Evolutionary conservation across 257 asterid species (phyloP).

Genomic region (Petunia secreta): DNA sequence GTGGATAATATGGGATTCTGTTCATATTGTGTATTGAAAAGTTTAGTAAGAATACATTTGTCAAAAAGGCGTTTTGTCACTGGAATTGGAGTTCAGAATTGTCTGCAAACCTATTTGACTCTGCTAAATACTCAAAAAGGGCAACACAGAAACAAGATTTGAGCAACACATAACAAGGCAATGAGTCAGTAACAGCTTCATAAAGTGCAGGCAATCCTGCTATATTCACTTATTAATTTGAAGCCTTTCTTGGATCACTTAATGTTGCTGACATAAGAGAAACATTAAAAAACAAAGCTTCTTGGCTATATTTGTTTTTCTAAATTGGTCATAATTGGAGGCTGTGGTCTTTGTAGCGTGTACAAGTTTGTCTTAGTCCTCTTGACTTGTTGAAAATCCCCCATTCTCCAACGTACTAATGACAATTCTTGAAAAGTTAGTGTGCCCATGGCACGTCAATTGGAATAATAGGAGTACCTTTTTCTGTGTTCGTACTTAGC

Average conservation of each 20-base stretch:
- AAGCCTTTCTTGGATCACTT: slow-evolving; percentile 19
- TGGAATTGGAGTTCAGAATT: slow-evolving; percentile 23
- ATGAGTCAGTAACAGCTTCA: slow-evolving; percentile 21
- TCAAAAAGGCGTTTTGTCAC: background rate
- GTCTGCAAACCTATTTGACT: background rate
- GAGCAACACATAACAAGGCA: slow-evolving; percentile 2
- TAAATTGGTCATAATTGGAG: slow-evolving; percentile 19
- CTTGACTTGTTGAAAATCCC: background rate
- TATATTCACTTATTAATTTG: slow-evolving; percentile 8
- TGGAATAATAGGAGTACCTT: background rate
- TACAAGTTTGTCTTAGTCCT: background rate
- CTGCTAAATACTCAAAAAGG: background rate
- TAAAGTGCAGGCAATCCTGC: slow-evolving; percentile 11
- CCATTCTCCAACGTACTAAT: background rate
- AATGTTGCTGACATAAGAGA: background rate
- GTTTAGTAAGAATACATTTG: background rate
- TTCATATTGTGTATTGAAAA: slow-evolving; percentile 21
- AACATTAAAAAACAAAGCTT: background rate
- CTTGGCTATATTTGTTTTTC: background rate
- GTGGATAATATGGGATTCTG: slow-evolving; percentile 19
- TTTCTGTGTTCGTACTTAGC: too few relatives aligned
- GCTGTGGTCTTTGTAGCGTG: slow-evolving; percentile 13
- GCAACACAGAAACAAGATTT: background rate
- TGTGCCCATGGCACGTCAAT: background rate
- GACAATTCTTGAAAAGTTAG: slow-evolving; percentile 2